Evolutionary conservation across 1,284 basidiomycete genomes (phyloP), one percentile per base, ranked within the genome.

Genomic region (Boletus holoroseus): DNA sequence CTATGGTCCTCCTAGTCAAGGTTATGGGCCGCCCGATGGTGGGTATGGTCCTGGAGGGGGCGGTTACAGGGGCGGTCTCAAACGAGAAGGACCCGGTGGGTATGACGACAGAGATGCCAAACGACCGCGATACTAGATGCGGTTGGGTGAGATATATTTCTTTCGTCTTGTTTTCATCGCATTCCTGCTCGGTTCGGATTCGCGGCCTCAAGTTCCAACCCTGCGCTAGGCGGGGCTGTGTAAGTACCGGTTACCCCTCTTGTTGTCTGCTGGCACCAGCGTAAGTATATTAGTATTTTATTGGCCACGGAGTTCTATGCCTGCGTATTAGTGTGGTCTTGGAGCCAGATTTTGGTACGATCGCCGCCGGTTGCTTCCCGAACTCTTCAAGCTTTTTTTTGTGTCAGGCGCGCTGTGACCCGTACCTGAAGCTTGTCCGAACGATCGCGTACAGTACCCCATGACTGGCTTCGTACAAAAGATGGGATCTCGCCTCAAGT

Each of bases 41-140:
- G 67, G 64, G 53, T 71, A 69, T 50, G 71, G 71, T 44, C 67
- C 69, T 26, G 69, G 68, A 34, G 72, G 73, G 46, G 77, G 79
- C 51, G 76, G 78, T 53, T 78, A 75, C 63, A 77, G 82, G 56
- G 78, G 77, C 43, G 80, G 79, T 64, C 80, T 83, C 71, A 87
- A 86, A 70, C 79, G 85, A 54, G 75, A 77, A 65, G 81, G 76
- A 55, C 75, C 81, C 49, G 82, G 82, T 69, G 83, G 83, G 62
- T 84, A 79, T 69, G 88, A 88, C 62, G 88, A 90, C 69, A 80
- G 88, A 58, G 87, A 90, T 59, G 62, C 76, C 37, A 91, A 91
- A 72, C 83, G 89, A 63, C 81, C 84, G 62, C 81, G 89, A 62
- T 90, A 89, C 69, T 90, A 81, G 75, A 54, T 60, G 66, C 59